A percentile compares a stretch with the other conserved stretches of the same genome.
Conservation (phyloP, 2,329 filamentous ascomycete species). For the Pseudogymnoascus pannorum region DNA sequence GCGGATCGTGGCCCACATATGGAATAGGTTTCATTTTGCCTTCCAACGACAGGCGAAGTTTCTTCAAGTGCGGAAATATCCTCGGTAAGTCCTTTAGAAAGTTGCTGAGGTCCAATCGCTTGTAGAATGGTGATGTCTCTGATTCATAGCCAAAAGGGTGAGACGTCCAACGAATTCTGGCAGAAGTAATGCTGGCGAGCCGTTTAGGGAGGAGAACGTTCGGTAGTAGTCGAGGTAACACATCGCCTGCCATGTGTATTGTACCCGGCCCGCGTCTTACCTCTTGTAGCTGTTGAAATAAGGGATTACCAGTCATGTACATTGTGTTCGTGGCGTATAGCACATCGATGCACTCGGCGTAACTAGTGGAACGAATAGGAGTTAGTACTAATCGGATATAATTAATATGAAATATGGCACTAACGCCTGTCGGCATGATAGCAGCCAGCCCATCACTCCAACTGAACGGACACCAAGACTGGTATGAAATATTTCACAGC, state of each 20-base stretch:
- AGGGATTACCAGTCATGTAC: background rate
- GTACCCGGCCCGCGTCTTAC: background rate
- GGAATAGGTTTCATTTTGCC: background rate
- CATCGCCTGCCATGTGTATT: background rate
- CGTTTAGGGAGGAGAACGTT: background rate
- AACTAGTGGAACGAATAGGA: background rate
- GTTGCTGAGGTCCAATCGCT: background rate
- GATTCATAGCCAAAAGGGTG: background rate
- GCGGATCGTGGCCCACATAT: background rate
- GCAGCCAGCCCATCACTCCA: background rate
- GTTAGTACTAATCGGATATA: background rate
- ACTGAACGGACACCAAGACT: background rate
- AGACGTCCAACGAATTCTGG: background rate
- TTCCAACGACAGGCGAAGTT: background rate
- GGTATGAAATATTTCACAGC: background rate
- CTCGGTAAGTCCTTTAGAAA: background rate
- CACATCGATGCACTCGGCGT: background rate
- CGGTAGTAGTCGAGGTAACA: background rate
- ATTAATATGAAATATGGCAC: background rate
- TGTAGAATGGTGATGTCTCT: background rate
- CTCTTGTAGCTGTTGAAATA: background rate
- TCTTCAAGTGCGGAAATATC: background rate
- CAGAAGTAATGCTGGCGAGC: background rate
- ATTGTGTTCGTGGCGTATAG: background rate
- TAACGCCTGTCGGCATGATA: background rate